Evolutionary conservation across 305 asterid genomes (phyloP).

Genomic region (Fraxinus paxiana): DNA sequence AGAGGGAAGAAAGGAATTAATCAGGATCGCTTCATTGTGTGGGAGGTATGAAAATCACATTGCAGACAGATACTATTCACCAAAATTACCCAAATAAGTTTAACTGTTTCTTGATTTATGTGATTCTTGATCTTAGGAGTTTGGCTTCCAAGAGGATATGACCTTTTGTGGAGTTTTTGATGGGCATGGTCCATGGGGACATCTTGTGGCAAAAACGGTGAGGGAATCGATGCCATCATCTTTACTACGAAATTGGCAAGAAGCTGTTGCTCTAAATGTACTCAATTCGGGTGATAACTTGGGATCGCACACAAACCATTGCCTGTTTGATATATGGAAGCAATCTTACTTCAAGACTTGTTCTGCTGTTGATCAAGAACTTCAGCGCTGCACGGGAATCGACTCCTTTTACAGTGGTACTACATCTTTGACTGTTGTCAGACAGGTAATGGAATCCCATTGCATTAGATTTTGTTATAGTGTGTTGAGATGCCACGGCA

Average conservation of each 20-base stretch:
- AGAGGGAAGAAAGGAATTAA: constrained; percentile 68
- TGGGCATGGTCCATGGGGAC: constrained; percentile 93
- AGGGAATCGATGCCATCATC: constrained; percentile 55
- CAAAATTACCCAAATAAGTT: not conserved
- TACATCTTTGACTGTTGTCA: constrained; percentile 58
- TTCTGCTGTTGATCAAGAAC: constrained; percentile 61
- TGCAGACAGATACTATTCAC: not conserved
- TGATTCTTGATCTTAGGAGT: constrained; percentile 41
- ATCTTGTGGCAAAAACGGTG: constrained; percentile 55
- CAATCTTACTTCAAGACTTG: constrained; percentile 57
- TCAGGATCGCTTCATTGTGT: constrained; percentile 39
- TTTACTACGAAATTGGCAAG: constrained; percentile 67
- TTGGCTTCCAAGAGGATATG: constrained; percentile 74
- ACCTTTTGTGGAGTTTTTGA: constrained; percentile 75
- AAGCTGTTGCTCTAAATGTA: constrained; percentile 38
- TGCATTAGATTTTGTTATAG: not conserved
- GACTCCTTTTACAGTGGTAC: constrained; percentile 76
- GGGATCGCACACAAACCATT: constrained; percentile 22
- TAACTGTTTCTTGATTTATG: not conserved
- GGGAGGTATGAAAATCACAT: constrained; percentile 49
- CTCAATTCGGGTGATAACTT: constrained; percentile 24
- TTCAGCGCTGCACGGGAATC: constrained; percentile 41
- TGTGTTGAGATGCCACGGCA: not conserved
- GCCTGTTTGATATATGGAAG: constrained; percentile 54
- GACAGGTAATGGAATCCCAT: constrained; percentile 44